Conservation (phyloP, 371 early-diverging fungal genomes). For the Mycotypha africana region DNA sequence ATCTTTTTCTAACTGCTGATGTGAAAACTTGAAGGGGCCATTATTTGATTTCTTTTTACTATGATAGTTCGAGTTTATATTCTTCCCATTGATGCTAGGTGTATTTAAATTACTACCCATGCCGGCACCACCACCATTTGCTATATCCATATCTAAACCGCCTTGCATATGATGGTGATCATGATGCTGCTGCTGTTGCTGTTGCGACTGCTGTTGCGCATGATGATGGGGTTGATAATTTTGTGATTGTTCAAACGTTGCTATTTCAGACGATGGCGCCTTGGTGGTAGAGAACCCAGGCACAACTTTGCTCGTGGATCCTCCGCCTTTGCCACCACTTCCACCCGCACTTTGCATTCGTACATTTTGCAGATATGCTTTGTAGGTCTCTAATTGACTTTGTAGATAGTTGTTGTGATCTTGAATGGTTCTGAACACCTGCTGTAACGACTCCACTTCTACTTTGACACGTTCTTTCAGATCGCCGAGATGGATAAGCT, state of each 20-base stretch:
- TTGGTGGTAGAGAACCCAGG: background rate
- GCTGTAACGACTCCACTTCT: constrained; percentile 67
- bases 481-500: constrained; percentile 79
- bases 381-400: constrained; percentile 84
- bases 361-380: constrained; percentile 88
- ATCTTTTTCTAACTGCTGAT: constrained; percentile 81
- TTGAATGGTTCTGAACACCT: constrained; percentile 81
- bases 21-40: constrained; percentile 73
- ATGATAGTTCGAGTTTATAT: constrained; percentile 28
- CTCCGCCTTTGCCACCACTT: constrained; percentile 46
- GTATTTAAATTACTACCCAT: too few relatives aligned
- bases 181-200: background rate
- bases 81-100: background rate
- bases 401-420: constrained; percentile 87
- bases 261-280: too few relatives aligned
- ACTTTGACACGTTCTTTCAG: constrained; percentile 71
- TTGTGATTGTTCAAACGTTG: too few relatives aligned
- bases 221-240: background rate
- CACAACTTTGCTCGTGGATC: constrained; percentile 45
- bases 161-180: too few relatives aligned
- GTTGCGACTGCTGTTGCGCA: background rate
- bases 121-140: too few relatives aligned
- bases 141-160: too few relatives aligned
- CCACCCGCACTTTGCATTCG: constrained; percentile 66
- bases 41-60: constrained; percentile 39